Evolutionary conservation across 2,329 filamentous ascomycete genomes (phyloP).

Genomic region (Sporothrix mexicana): DNA sequence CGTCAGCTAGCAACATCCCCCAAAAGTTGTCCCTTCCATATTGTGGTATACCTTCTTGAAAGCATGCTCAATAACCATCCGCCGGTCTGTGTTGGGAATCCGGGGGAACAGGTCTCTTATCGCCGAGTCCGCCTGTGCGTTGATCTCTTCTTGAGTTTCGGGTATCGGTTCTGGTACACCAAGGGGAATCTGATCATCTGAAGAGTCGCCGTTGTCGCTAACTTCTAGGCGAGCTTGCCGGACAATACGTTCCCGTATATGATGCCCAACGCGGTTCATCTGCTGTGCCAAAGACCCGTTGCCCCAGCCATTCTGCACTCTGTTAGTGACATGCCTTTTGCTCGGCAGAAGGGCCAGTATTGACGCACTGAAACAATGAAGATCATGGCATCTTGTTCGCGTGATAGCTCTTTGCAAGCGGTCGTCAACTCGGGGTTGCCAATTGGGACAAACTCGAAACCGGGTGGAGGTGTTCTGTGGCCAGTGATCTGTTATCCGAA

Average conservation of each 20-base stretch:
- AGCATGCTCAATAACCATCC: constrained; percentile 65
- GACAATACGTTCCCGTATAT: constrained; percentile 64
- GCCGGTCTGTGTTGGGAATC: constrained; percentile 68
- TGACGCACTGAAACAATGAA: constrained; percentile 68
- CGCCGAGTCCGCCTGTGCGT: constrained; percentile 65
- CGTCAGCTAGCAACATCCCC: not conserved
- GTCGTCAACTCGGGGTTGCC: constrained; percentile 66
- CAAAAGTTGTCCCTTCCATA: not conserved
- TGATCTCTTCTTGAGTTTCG: constrained; percentile 63
- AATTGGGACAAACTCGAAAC: constrained; percentile 67
- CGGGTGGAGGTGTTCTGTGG: constrained; percentile 59
- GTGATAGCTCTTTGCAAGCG: constrained; percentile 68
- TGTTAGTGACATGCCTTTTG: constrained; percentile 3
- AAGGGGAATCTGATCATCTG: constrained; percentile 36
- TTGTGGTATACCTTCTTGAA: constrained; percentile 62
- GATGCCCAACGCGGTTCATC: constrained; percentile 65
- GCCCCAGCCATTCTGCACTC: not conserved
- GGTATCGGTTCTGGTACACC: constrained; percentile 64
- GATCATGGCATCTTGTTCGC: constrained; percentile 66
- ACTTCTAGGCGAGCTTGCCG: constrained; percentile 56
- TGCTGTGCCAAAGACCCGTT: constrained; percentile 45
- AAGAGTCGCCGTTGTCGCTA: constrained; percentile 41
- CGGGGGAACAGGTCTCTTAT: constrained; percentile 68
- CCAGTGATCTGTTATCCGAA: constrained; percentile 55
- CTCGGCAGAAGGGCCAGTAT: not conserved